Evolutionary conservation across 352 stramenopile species (phyloP).

Genomic region (Phytopythium aichiense): DNA sequence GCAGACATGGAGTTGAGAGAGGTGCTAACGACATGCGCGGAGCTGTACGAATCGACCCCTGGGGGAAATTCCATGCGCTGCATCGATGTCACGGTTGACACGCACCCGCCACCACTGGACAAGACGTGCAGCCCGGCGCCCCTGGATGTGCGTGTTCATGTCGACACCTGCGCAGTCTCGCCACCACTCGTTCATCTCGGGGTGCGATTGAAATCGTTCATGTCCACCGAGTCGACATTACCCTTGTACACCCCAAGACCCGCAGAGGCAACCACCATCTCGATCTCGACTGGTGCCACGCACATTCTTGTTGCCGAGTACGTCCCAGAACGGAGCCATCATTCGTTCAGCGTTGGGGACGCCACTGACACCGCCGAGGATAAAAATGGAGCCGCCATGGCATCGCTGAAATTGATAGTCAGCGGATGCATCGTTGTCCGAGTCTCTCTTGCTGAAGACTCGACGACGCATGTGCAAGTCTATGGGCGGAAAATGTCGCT

Average conservation of each 20-base stretch:
- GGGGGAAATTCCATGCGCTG: constrained; percentile 11
- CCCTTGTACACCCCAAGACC: constrained; percentile 25
- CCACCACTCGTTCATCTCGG: constrained; percentile 48
- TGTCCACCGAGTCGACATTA: constrained; percentile 37
- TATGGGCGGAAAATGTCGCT: constrained; percentile 73
- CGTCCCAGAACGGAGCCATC: constrained; percentile 8
- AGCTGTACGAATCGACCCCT: constrained; percentile 24
- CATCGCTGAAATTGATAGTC: constrained; percentile 45
- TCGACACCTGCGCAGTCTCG: constrained; percentile 53
- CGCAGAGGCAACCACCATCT: constrained; percentile 35
- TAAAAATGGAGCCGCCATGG: neutral
- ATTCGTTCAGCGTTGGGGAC: neutral
- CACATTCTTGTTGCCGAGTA: constrained; percentile 57
- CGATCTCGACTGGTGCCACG: constrained; percentile 58
- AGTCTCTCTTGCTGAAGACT: constrained; percentile 38
- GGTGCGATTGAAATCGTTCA: constrained; percentile 38
- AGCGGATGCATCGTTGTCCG: constrained; percentile 57
- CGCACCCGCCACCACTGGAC: neutral
- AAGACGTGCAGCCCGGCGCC: constrained; percentile 9
- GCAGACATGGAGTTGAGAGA: constrained; percentile 4
- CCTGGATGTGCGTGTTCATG: constrained; percentile 51
- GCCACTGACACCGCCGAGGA: neutral
- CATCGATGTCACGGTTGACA: constrained; percentile 13
- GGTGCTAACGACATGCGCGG: constrained; percentile 26
- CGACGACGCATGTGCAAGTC: constrained; percentile 45